Evolutionary conservation across 106 monocot genomes (phyloP), one percentile per base, ranked within the genome.

Genomic region (Phalaenopsis equestris): DNA sequence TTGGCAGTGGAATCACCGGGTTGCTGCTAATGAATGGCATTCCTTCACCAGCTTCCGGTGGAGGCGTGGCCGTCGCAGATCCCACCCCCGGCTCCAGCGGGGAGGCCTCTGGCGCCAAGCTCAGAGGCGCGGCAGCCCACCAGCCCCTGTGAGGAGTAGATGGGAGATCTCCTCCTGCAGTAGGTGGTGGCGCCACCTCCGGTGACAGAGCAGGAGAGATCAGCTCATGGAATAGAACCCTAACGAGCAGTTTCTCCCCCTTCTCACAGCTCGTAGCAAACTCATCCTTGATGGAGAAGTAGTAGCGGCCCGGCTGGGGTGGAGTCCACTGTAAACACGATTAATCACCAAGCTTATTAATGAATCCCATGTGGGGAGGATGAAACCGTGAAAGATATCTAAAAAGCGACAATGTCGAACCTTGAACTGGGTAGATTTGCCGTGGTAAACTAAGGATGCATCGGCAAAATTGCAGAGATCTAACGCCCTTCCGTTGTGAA

Each of bases 21-120:
- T 85, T 92, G 79, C 94, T 91, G 65, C 80, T 90, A 19, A 92
- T 88, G 75, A 94, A 94, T 16, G 90, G 94, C 18, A 85, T 85
- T n/a, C 86, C 85, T 12, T 47, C 84, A 23, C 48, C 67, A 6
- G 56, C 21, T 24, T 68, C 18, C 37, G 38, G 78, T 39, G 83
- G 23, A 11, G 83, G 49, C 23, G 73, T 61, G 8, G 55, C 24
- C 37, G 78, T 36, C 19, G 76, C 2, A 56, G 37, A 4, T 75
- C 80, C 76, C 19, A 79, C 70, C 1, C 30, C 38, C 43, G 87
- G 86, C 39, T 77, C 55, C 56, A 73, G 21, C 24, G 86, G 61
- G 24, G 64, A 64, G 36, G 49, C 30, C 7, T 77, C 77, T 16
- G 84, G 82, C 1, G 84, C 72, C 4, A 79, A 49, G 58, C 65